phyloP scores from a whole-genome alignment of 495 filamentous ascomycete genomes.

The Podospora conica region DNA sequence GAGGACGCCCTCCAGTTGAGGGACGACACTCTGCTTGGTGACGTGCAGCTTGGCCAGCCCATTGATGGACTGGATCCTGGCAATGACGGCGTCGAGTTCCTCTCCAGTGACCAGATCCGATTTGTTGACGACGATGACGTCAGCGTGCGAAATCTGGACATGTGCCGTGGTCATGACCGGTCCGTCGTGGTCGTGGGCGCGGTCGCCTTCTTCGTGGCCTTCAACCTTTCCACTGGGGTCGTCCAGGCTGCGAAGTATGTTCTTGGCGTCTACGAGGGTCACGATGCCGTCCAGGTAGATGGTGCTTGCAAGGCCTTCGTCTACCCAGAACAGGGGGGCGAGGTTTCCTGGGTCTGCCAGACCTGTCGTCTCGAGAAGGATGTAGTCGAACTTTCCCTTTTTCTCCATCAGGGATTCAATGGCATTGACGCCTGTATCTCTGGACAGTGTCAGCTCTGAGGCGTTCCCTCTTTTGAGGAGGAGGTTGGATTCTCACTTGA shows the following conservation, averaged over 20 bases:
- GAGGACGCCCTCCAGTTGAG: constrained; percentile 74
- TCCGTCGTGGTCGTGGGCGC: constrained; percentile 32
- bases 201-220: constrained; percentile 47
- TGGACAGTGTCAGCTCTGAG: constrained; percentile 24
- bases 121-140: constrained; percentile 93
- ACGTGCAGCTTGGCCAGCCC: constrained; percentile 78
- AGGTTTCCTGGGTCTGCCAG: constrained; percentile 94
- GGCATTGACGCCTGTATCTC: constrained; percentile 84
- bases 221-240: constrained; percentile 59
- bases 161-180: constrained; percentile 82
- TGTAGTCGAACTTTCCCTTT: constrained; percentile 93
- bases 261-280: constrained; percentile 92
- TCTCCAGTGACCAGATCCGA: constrained; percentile 70
- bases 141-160: constrained; percentile 94
- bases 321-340: constrained; percentile 94
- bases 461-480: neutral
- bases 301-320: constrained; percentile 85
- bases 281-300: constrained; percentile 95
- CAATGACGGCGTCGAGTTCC: constrained; percentile 58
- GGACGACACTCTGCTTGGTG: constrained; percentile 72
- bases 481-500: constrained; percentile 57
- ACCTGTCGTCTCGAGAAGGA: constrained; percentile 93
- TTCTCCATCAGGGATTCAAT: constrained; percentile 96
- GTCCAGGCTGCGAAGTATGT: constrained; percentile 73
- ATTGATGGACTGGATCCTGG: constrained; percentile 76